phyloP scores from a whole-genome alignment of 192 early-diverging fungal species.

The Funneliformis mosseae region DNA sequence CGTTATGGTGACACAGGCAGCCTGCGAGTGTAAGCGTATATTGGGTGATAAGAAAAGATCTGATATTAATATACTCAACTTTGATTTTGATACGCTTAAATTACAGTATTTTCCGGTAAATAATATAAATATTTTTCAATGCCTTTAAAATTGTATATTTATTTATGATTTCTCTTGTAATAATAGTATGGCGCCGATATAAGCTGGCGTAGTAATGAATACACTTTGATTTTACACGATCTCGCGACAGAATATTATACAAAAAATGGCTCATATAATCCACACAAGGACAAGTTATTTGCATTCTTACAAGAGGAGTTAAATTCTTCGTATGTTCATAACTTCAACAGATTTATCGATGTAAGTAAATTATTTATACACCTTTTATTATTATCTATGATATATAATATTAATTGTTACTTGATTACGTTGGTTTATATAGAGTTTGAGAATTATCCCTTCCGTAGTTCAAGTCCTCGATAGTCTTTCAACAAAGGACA shows the following conservation, averaged over 20 bases:
- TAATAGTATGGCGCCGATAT: background rate
- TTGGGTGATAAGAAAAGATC: background rate
- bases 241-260: background rate
- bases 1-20: background rate
- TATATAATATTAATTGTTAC: background rate
- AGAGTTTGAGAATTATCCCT: background rate
- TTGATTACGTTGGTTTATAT: background rate
- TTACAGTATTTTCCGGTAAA: background rate
- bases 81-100: background rate
- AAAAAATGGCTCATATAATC: background rate
- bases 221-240: background rate
- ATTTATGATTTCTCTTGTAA: background rate
- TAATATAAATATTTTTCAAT: background rate
- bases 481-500: background rate
- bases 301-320: background rate
- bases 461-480: background rate
- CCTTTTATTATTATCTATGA: background rate
- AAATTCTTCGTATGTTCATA: background rate
- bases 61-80: background rate
- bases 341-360: background rate
- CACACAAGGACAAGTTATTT: background rate
- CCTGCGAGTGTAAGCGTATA: background rate
- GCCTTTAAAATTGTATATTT: background rate
- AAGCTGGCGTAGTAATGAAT: background rate
- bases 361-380: background rate